Evolutionary conservation across 2,329 filamentous ascomycete species (phyloP).

Genomic region (Corinectria fuckeliana): DNA sequence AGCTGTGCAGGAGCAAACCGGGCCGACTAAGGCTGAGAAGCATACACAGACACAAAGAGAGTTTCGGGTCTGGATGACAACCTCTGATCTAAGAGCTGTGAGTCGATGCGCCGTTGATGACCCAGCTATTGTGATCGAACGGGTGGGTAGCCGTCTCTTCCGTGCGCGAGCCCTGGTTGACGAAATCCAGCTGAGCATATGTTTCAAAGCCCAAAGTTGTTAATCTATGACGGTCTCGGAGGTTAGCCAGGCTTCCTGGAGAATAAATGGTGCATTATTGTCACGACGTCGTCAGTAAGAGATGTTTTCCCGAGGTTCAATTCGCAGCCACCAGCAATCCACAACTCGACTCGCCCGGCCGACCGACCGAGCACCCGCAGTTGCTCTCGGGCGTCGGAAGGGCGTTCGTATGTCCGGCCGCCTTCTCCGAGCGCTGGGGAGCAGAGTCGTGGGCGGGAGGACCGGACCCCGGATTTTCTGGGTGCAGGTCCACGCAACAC

Average conservation of each 20-base stretch:
- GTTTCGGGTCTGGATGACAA: background rate
- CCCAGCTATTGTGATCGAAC: background rate
- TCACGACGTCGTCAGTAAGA: background rate
- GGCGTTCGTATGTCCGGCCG: conserved; percentile 31
- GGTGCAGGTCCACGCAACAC: conserved; percentile 6
- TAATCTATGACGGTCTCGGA: background rate
- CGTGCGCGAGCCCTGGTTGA: background rate
- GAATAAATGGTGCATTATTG: no score
- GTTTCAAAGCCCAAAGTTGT: background rate
- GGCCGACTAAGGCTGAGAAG: background rate
- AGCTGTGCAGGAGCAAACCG: background rate
- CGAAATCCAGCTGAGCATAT: background rate
- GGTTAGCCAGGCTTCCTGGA: no score
- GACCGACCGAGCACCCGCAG: background rate
- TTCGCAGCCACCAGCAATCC: background rate
- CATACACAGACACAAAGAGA: no score
- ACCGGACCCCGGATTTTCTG: conserved; percentile 31
- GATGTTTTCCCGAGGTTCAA: background rate
- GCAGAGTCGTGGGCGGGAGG: conserved; percentile 15
- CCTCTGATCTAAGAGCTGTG: background rate
- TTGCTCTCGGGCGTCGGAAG: conserved; percentile 26
- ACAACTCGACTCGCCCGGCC: background rate
- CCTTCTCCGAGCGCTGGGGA: conserved; percentile 16
- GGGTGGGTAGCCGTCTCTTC: background rate
- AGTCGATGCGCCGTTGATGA: background rate